These are phyloP conservation scores for Volutella citrinella DNA, from an alignment of 2,329 filamentous ascomycete genomes.

Conservation along the genomic window DNA sequence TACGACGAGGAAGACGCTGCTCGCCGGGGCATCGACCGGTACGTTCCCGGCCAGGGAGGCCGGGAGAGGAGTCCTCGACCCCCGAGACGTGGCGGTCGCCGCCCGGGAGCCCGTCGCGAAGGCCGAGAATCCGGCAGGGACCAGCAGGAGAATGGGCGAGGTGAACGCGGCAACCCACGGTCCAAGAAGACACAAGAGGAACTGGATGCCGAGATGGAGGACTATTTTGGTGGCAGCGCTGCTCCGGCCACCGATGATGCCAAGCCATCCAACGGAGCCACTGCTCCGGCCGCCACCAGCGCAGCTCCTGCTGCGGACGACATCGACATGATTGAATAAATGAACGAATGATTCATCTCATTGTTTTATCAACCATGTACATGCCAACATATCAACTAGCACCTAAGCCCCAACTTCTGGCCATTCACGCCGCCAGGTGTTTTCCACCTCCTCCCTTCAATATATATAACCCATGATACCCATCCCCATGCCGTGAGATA, in stretches of 20 bases:
- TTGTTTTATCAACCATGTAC: constrained; percentile 19
- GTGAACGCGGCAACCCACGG: constrained; percentile 48
- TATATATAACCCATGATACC: constrained; percentile 1
- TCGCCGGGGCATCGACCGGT: constrained; percentile 72
- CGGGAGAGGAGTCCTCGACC: constrained; percentile 61
- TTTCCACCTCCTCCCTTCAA: constrained; percentile 10
- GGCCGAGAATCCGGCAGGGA: constrained; percentile 28
- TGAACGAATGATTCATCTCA: no score
- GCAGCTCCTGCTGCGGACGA: constrained; percentile 46
- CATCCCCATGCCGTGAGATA: constrained; percentile 8
- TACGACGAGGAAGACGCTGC: constrained; percentile 55
- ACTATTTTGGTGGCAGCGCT: constrained; percentile 68
- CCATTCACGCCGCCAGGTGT: constrained; percentile 11
- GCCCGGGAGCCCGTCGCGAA: constrained; percentile 49
- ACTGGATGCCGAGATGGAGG: constrained; percentile 93
- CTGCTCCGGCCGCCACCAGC: constrained; percentile 32
- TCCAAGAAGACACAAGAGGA: constrained; percentile 87
- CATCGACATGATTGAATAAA: constrained; percentile 68
- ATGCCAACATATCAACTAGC: constrained; percentile 24
- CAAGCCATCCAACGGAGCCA: constrained; percentile 16
- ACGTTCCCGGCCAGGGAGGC: constrained; percentile 60
- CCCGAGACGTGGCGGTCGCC: constrained; percentile 46
- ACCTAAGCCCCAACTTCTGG: constrained; percentile 11
- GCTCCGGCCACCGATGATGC: constrained; percentile 35
- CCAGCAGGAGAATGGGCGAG: constrained; percentile 28